Evolutionary conservation across 371 early-diverging fungal species (phyloP), one percentile per base, ranked within the genome.

Genomic region (Basidiobolus meristosporus): DNA sequence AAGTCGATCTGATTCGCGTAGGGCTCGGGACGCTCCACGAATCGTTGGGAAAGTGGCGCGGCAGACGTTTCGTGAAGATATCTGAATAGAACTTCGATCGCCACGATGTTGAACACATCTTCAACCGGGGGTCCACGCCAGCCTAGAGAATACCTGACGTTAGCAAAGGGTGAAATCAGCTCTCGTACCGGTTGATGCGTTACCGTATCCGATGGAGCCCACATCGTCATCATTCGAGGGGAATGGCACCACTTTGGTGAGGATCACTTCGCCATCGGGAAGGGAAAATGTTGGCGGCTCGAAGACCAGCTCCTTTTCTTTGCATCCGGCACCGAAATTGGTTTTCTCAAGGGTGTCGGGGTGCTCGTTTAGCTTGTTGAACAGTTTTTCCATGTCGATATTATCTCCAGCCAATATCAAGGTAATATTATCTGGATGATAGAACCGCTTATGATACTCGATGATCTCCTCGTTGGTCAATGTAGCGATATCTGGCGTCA

Each of bases 401-500:
- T 52, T 43, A 20, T 70, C 70, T 31, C 77, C 74, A 7, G 59
- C 51, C 31, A 83, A 47, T 1, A 84, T 55, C 9, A 74, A 55
- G 0, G 77, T 68, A 36, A 71, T 39, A 40, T 70, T 70, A 38
- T 68, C 65, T n/a, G 68, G 56, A 30, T 61, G 57, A 42, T 85
- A 85, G 43, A 59, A 77, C 29, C 53, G 43, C 31, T 46, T 38
- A 51, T 85, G 86, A 53, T 82, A 85, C 16, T 49, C 59, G n/a
- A 57, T 55, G 42, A 85, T 77, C 33, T 76, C 67, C 11, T 66
- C 50, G 43, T 77, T 81, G 26, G 59, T 69, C 43, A 83, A 56
- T 20, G 50, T 57, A 3, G 67, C 60, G 42, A 85, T 78, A n/a
- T 75, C 71, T 0, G 45, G 46, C 0, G 86, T 83, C 19, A 66